Evolutionary conservation across 805 yeast species (phyloP).

Genomic region (Suhomyces pyralidae): DNA sequence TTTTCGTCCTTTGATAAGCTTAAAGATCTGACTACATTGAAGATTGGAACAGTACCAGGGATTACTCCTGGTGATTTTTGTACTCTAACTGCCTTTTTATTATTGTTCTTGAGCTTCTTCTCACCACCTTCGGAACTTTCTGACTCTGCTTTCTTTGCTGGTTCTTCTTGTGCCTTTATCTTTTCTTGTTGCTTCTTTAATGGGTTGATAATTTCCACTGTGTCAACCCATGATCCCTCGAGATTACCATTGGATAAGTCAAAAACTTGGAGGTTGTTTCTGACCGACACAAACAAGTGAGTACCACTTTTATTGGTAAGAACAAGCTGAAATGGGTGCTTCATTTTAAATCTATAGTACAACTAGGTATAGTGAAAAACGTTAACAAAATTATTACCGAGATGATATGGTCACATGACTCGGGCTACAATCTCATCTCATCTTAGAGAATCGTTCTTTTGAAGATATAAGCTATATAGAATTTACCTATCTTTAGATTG

Average conservation of each 20-base stretch:
- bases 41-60: constrained; percentile 64
- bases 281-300: constrained; percentile 53
- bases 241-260: constrained; percentile 35
- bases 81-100: constrained; percentile 20
- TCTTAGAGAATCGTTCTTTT: not conserved
- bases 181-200: constrained; percentile 37
- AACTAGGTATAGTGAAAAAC: not conserved
- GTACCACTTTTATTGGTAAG: constrained; percentile 43
- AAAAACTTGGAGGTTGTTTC: constrained; percentile 58
- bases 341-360: constrained; percentile 33
- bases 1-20: constrained; percentile 48
- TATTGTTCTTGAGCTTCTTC: constrained; percentile 31
- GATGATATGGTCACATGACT: constrained; percentile 4
- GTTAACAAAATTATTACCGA: not conserved
- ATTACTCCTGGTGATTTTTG: constrained; percentile 63
- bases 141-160: constrained; percentile 13
- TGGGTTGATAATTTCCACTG: constrained; percentile 44
- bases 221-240: constrained; percentile 65
- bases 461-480: not conserved
- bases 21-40: constrained; percentile 66
- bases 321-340: constrained; percentile 69
- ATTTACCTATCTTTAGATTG: not conserved
- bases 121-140: constrained; percentile 17
- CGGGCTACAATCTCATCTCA: not conserved
- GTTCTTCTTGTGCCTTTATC: constrained; percentile 17